Conservation (phyloP, 2,329 filamentous ascomycete species). For the Sporothrix mexicana region DNA sequence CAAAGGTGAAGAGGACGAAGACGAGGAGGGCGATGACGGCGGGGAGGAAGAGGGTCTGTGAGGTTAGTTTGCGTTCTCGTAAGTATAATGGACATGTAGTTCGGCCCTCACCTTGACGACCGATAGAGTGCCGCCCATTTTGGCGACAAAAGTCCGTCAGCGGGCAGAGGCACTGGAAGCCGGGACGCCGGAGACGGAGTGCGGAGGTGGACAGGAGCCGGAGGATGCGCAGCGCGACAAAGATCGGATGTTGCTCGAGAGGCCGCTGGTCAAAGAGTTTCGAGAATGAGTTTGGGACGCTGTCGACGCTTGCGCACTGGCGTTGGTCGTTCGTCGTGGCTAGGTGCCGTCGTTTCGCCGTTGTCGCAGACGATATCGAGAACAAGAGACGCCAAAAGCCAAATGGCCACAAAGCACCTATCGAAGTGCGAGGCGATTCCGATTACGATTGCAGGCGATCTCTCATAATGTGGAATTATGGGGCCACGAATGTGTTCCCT, state of each 20-base stretch:
- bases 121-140: conserved; percentile 47
- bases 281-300: neutral
- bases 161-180: neutral
- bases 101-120: conserved; percentile 47
- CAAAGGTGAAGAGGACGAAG: conserved; percentile 69
- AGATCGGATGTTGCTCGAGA: neutral
- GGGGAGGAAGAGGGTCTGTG: conserved; percentile 71
- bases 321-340: neutral
- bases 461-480: conserved; percentile 17
- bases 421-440: no score
- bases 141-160: neutral
- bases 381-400: neutral
- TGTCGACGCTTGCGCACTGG: neutral
- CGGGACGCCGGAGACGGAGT: neutral
- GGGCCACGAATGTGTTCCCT: neutral
- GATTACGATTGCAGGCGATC: neutral
- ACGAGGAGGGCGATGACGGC: conserved; percentile 72
- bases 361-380: neutral
- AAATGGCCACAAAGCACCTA: neutral
- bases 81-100: neutral
- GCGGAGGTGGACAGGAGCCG: neutral
- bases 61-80: neutral
- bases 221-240: neutral
- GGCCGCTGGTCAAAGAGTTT: neutral
- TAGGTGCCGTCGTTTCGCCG: neutral